Evolutionary conservation across 2,329 filamentous ascomycete genomes (phyloP), one percentile per base, ranked within the genome.

Genomic region (Microdochium trichocladiopsis): DNA sequence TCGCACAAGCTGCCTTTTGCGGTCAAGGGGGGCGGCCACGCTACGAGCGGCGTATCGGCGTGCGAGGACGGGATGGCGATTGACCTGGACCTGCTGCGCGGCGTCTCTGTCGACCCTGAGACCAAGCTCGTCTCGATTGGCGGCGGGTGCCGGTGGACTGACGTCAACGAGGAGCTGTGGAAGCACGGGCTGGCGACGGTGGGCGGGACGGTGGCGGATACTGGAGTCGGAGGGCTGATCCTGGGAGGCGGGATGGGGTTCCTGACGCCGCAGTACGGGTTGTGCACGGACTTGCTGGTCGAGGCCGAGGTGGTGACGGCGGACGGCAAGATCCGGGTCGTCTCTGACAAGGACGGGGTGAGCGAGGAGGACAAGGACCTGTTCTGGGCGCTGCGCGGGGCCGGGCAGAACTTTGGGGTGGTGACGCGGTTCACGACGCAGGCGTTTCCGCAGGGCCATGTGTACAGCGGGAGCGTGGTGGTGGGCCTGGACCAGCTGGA

Each of bases 141-240:
- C 52, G 78, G 80, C 24, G 79, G 80, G 8, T 72, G 74, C 45
- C 60, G 71, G 2, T 82, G 80, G 78, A 67, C 66, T 51, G 76
- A 82, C 58, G 74, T 84, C 12, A 80, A 84, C 56, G 64, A 69
- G 5, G 74, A 73, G 0, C 74, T 74, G 0, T 76, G 69, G 50
- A 63, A 72, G 48, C 66, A 79, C 58, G 72, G 73, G 0, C 71
- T 85, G 2, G 82, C 80, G 2, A 80, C 80, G 1, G 78, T 84
- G 0, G 82, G 81, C 9, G 83, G 83, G 2, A 83, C 82, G 0
- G 79, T 85, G 10, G 79, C 79, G 43, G 78, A 84, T 56, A 85
- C 81, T 1, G 82, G 83, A 5, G 77, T 86, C 5, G 82, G 79
- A 2, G 83, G 79, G 0, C 66, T 85, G 14, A 74, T 41, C 0